Evolutionary conservation across 352 stramenopile species (phyloP).

Genomic region (Pythium brassicae): DNA sequence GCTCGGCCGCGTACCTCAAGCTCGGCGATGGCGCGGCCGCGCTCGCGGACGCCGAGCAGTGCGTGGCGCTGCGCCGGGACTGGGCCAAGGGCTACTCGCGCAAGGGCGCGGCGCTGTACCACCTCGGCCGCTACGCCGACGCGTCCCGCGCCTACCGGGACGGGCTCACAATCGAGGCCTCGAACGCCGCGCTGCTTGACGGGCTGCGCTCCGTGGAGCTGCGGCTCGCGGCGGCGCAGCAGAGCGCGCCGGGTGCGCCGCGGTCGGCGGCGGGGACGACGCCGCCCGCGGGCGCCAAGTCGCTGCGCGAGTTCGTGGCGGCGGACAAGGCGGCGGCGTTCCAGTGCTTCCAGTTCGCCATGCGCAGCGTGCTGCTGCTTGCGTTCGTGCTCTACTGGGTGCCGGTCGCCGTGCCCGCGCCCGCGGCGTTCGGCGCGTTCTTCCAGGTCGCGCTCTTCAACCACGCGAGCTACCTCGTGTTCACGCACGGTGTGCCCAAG

Average conservation of each 20-base stretch:
- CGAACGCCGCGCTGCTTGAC: slow-evolving; percentile 67
- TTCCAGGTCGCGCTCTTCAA: slow-evolving; percentile 83
- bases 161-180: slow-evolving; percentile 51
- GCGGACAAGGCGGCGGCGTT: slow-evolving; percentile 68
- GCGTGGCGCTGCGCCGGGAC: slow-evolving; percentile 60
- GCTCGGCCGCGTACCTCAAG: slow-evolving; percentile 81
- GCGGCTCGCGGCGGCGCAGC: slow-evolving; percentile 32
- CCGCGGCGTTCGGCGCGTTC: slow-evolving; percentile 59
- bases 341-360: slow-evolving; percentile 59
- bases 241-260: slow-evolving; percentile 2
- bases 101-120: slow-evolving; percentile 70
- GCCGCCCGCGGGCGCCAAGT: slow-evolving; percentile 19
- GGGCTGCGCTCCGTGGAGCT: slow-evolving; percentile 56
- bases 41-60: slow-evolving; percentile 78
- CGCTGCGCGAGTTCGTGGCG: slow-evolving; percentile 41
- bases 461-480: slow-evolving; percentile 74
- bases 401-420: slow-evolving; percentile 34
- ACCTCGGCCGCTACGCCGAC: slow-evolving; percentile 58
- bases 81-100: slow-evolving; percentile 88
- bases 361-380: slow-evolving; percentile 61
- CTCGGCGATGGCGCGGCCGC: slow-evolving; percentile 57
- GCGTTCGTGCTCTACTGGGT: slow-evolving; percentile 77
- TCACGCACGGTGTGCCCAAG: slow-evolving; percentile 71
- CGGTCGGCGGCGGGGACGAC: slow-evolving; percentile 11
- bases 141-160: slow-evolving; percentile 79